Conservation (phyloP, 2,329 filamentous ascomycete species). For the Monosporascus sp. region DNA sequence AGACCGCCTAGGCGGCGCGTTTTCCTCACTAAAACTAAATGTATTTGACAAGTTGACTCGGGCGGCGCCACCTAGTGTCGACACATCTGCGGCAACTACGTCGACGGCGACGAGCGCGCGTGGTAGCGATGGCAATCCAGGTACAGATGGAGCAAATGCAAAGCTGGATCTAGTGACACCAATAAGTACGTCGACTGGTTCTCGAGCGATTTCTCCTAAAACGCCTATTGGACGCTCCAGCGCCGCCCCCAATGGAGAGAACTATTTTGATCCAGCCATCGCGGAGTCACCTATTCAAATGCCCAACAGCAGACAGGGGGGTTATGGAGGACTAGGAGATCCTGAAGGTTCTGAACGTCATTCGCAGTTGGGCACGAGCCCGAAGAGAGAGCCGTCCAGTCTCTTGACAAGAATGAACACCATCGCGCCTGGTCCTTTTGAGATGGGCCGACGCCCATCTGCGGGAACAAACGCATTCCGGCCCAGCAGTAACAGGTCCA, state of each 20-base stretch:
- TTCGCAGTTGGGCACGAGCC: constrained; percentile 42
- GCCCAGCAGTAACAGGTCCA: constrained; percentile 16
- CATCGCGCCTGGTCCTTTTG: constrained; percentile 63
- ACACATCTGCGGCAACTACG: constrained; percentile 54
- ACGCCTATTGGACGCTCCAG: constrained; percentile 44
- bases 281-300: constrained; percentile 36
- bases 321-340: constrained; percentile 44
- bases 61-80: constrained; percentile 45
- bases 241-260: constrained; percentile 36
- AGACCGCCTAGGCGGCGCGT: constrained; percentile 28
- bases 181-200: constrained; percentile 54
- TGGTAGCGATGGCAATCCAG: constrained; percentile 25
- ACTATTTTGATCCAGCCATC: constrained; percentile 41
- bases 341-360: constrained; percentile 31
- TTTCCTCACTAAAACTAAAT: constrained; percentile 31
- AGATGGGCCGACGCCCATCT: constrained; percentile 33
- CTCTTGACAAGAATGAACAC: constrained; percentile 59
- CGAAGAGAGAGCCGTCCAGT: constrained; percentile 33
- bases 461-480: constrained; percentile 29
- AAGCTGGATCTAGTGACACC: constrained; percentile 58
- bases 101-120: constrained; percentile 8
- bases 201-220: constrained; percentile 58
- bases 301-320: constrained; percentile 36
- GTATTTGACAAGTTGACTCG: constrained; percentile 37
- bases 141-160: constrained; percentile 47